Evolutionary conservation across 2,329 filamentous ascomycete genomes (phyloP).

Genomic region (Sporothrix mexicana): DNA sequence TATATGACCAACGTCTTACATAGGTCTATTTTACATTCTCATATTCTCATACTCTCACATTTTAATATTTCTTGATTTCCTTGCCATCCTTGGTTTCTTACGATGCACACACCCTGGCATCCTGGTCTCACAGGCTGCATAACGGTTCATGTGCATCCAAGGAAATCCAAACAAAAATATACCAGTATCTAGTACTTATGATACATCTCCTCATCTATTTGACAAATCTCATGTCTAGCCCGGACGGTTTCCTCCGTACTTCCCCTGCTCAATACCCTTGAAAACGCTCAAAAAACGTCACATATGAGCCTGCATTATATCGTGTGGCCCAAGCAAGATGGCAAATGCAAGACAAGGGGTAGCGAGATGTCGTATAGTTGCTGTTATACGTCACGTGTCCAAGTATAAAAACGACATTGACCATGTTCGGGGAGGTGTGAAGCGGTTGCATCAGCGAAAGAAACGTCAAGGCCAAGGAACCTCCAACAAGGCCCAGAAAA

Average conservation of each 20-base stretch:
- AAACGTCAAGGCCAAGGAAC: neutral
- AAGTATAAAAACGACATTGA: slow-evolving; percentile 7
- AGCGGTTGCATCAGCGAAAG: neutral
- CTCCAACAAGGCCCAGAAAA: neutral
- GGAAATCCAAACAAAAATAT: neutral
- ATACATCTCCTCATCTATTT: neutral
- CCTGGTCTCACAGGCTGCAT: neutral
- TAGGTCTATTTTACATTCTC: neutral
- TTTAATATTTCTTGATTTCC: neutral
- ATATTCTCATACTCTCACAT: neutral
- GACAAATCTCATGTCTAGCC: too few species aligned
- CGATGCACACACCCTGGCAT: neutral
- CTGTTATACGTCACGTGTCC: neutral
- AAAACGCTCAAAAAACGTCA: neutral
- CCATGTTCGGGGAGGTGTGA: too few species aligned
- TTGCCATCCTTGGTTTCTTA: neutral
- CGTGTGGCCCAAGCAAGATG: neutral
- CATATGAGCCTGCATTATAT: neutral
- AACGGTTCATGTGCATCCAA: neutral
- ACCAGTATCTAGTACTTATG: neutral
- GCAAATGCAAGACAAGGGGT: neutral
- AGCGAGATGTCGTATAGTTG: slow-evolving; percentile 15
- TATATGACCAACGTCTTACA: neutral
- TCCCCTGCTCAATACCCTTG: neutral
- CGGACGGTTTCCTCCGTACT: neutral